phyloP scores from a whole-genome alignment of 495 filamentous ascomycete genomes.

The Diplogelasinospora grovesii region DNA sequence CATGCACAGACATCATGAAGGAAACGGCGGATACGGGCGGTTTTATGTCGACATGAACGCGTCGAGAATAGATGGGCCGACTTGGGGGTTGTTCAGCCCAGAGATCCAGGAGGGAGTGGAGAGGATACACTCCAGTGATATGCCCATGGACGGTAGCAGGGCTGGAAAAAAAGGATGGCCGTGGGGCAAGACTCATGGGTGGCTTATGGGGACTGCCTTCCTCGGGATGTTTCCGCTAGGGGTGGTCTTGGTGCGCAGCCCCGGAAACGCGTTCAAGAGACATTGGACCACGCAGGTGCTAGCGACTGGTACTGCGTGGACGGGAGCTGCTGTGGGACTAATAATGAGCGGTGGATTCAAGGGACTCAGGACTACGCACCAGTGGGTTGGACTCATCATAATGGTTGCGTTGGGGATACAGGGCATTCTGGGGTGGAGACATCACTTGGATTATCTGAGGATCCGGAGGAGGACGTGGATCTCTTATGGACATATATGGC shows the following conservation, averaged over 20 bases:
- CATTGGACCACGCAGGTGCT: constrained; percentile 23
- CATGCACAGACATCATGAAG: constrained; percentile 18
- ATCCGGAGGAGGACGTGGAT: constrained; percentile 21
- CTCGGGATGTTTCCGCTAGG: constrained; percentile 18
- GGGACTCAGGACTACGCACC: constrained; percentile 16
- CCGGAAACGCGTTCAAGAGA: constrained; percentile 14
- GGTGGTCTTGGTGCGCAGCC: constrained; percentile 11
- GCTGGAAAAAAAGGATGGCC: constrained; percentile 10
- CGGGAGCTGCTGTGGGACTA: constrained; percentile 13
- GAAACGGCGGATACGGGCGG: constrained; percentile 13
- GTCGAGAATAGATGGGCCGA: not conserved
- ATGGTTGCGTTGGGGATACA: constrained; percentile 10
- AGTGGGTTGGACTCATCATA: constrained; percentile 15
- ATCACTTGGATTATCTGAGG: constrained; percentile 21
- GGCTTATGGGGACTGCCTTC: constrained; percentile 18
- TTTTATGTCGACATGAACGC: constrained; percentile 20
- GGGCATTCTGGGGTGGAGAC: constrained; percentile 24
- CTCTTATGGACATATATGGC: constrained; percentile 19
- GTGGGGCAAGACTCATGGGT: constrained; percentile 11
- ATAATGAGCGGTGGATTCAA: constrained; percentile 8
- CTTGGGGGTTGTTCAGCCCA: not conserved
- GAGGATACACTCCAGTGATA: constrained; percentile 7
- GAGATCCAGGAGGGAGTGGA: not conserved
- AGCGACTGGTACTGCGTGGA: constrained; percentile 8
- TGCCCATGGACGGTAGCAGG: constrained; percentile 6